Base-by-base conservation (phyloP, 768 basidiomycete species). In the Suillus clintonianus region DNA sequence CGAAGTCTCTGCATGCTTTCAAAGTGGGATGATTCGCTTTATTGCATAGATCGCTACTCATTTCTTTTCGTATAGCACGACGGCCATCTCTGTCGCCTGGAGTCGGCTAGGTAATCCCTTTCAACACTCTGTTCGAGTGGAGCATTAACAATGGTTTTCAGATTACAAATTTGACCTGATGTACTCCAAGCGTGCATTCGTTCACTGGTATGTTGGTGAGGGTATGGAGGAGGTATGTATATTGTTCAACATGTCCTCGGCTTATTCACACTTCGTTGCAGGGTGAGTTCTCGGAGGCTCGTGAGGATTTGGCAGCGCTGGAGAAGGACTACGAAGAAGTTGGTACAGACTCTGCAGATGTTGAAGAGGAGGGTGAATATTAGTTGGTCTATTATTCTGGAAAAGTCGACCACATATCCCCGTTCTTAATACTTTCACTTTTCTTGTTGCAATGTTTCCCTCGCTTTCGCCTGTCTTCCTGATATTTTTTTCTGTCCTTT, bases 111-210 rank as follows among this genome's bases (percentile, higher is more conserved):
- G 87, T 88, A 67, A 50, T 82, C 73, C 27, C 22, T 54, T 43
- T 30, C 4, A 15, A 47, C 57, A 27, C 10, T 39, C 41, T 54
- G n/a, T 27, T 27, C 50, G 54, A n/a, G 22, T 32, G 47, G 17
- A 41, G 22, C 24, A 47, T 41, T 74, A 54, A 72, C 53, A 14
- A 36, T 22, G 5, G 32, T 42, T 41, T 43, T 4, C 66, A 87
- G 97, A 99, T 80, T 90, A 97, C 84, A 99, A 99, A 79, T 99
- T 99, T 78, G 97, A 99, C 76, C 86, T 99, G 70, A 88, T 99
- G 79, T 99, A 97, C 84, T 96, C 95, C 65, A 97, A 94, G 78
- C 92, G 92, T 77, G 93, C 93, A 55, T 94, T 94, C 67, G 90
- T 92, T 30, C 90, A 92, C 77, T 92, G 94, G 95, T 97, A 96